Percentiles rank a stretch among this genome's conserved stretches.
phyloP scores from a whole-genome alignment of 805 yeast species.

The Suhomyces sp. region DNA sequence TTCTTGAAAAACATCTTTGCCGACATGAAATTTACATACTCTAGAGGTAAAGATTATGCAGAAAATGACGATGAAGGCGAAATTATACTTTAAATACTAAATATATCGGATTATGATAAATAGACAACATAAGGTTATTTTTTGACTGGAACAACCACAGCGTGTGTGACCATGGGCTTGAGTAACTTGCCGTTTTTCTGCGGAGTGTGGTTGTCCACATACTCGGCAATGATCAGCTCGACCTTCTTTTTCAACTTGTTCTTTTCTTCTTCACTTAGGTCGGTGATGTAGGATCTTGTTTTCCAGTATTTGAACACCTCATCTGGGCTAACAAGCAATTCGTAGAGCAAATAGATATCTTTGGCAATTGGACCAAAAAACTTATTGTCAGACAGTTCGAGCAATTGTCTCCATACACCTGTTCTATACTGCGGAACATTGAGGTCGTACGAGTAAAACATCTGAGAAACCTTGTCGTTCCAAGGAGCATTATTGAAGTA shows the following conservation, averaged over 20 bases:
- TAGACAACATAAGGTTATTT: neutral
- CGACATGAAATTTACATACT: neutral
- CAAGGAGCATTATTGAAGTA: constrained; percentile 28
- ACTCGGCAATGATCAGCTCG: constrained; percentile 18
- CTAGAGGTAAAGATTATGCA: neutral
- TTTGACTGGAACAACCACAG: constrained; percentile 8
- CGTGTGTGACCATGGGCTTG: constrained; percentile 14
- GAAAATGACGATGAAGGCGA: neutral
- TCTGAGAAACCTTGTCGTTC: constrained; percentile 35
- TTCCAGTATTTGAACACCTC: constrained; percentile 50
- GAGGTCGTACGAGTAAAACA: constrained; percentile 34
- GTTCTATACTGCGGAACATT: constrained; percentile 57
- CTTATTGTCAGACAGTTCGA: constrained; percentile 22
- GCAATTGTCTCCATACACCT: constrained; percentile 44
- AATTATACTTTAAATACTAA: neutral
- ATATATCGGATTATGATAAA: neutral
- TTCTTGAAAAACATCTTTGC: neutral
- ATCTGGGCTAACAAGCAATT: constrained; percentile 29
- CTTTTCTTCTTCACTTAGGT: constrained; percentile 37
- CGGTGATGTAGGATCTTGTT: constrained; percentile 54
- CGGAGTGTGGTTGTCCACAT: neutral
- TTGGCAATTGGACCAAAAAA: constrained; percentile 32
- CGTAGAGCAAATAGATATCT: constrained; percentile 32
- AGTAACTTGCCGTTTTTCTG: constrained; percentile 6
- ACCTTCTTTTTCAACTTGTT: constrained; percentile 26